Evolutionary conservation across 805 yeast species (phyloP).

Genomic region (Barnettozyma populi): DNA sequence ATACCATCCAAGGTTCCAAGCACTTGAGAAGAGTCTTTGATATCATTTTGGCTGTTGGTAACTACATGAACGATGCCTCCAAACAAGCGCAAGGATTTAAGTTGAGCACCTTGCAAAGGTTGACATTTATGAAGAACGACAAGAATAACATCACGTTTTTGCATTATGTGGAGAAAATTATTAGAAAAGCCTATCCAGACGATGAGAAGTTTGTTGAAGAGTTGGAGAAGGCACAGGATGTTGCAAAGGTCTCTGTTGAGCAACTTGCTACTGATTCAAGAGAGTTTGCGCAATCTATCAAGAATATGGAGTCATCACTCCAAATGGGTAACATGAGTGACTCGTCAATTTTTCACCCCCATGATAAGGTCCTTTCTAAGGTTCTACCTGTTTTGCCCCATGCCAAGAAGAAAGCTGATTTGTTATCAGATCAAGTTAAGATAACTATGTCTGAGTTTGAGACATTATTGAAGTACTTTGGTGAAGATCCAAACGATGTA

Average conservation of each 20-base stretch:
- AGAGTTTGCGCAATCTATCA: slow-evolving; percentile 53
- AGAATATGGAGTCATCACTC: slow-evolving; percentile 67
- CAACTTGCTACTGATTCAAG: slow-evolving; percentile 71
- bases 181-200: slow-evolving; percentile 82
- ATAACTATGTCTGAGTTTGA: slow-evolving; percentile 62
- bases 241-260: slow-evolving; percentile 75
- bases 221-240: slow-evolving; percentile 39
- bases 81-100: slow-evolving; percentile 94
- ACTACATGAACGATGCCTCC: slow-evolving; percentile 81
- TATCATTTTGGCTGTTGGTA: slow-evolving; percentile 86
- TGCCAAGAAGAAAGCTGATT: slow-evolving; percentile 65
- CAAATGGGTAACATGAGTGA: slow-evolving; percentile 84
- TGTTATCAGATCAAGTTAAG: slow-evolving; percentile 58
- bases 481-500: slow-evolving; percentile 79
- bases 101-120: slow-evolving; percentile 80
- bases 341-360: slow-evolving; percentile 72
- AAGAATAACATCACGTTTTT: slow-evolving; percentile 72
- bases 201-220: slow-evolving; percentile 73
- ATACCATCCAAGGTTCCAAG: slow-evolving; percentile 57
- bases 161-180: slow-evolving; percentile 85
- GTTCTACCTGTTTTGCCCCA: slow-evolving; percentile 65
- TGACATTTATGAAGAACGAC: slow-evolving; percentile 87
- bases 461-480: slow-evolving; percentile 73
- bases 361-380: slow-evolving; percentile 60
- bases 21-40: slow-evolving; percentile 70